Evolutionary conservation across 2,329 filamentous ascomycete genomes (phyloP).

Genomic region (Coniochaeta ligniaria): DNA sequence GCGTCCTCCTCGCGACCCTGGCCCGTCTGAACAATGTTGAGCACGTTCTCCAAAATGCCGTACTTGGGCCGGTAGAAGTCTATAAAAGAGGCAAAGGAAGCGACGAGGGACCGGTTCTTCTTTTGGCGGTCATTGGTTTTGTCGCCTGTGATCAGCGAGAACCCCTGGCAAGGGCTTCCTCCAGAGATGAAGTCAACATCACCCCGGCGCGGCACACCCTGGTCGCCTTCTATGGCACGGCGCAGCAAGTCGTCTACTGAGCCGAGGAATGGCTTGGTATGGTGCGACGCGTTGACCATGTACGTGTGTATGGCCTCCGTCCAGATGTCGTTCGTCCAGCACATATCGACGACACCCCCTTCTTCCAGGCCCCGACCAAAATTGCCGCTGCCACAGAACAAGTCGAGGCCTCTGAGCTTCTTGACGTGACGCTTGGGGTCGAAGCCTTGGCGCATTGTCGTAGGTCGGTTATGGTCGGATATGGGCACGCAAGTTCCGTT

Average conservation of each 20-base stretch:
- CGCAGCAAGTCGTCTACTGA: slow-evolving; percentile 64
- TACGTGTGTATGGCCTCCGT: slow-evolving; percentile 62
- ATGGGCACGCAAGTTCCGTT: slow-evolving; percentile 25
- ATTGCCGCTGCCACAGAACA: slow-evolving; percentile 74
- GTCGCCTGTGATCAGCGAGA: slow-evolving; percentile 56
- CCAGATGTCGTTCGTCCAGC: slow-evolving; percentile 62
- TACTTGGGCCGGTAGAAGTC: slow-evolving; percentile 72
- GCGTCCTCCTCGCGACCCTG: slow-evolving; percentile 48
- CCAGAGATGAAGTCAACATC: slow-evolving; percentile 63
- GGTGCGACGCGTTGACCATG: slow-evolving; percentile 52
- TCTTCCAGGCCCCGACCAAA: slow-evolving; percentile 73
- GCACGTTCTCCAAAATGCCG: slow-evolving; percentile 71
- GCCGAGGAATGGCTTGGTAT: slow-evolving; percentile 52
- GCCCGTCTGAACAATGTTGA: slow-evolving; percentile 46
- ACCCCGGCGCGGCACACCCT: slow-evolving; percentile 50
- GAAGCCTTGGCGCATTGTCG: slow-evolving; percentile 45
- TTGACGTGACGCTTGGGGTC: slow-evolving; percentile 28
- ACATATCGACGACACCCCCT: slow-evolving; percentile 55
- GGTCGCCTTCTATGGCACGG: slow-evolving; percentile 43
- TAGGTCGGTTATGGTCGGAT: slow-evolving; percentile 17
- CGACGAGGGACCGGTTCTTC: slow-evolving; percentile 70
- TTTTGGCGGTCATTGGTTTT: slow-evolving; percentile 47
- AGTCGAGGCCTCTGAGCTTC: slow-evolving; percentile 55
- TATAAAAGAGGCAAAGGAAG: slow-evolving; percentile 66
- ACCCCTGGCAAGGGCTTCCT: slow-evolving; percentile 73